Evolutionary conservation across 176 grass and related monocot genomes (phyloP).

Genomic region (Carex parvula): DNA sequence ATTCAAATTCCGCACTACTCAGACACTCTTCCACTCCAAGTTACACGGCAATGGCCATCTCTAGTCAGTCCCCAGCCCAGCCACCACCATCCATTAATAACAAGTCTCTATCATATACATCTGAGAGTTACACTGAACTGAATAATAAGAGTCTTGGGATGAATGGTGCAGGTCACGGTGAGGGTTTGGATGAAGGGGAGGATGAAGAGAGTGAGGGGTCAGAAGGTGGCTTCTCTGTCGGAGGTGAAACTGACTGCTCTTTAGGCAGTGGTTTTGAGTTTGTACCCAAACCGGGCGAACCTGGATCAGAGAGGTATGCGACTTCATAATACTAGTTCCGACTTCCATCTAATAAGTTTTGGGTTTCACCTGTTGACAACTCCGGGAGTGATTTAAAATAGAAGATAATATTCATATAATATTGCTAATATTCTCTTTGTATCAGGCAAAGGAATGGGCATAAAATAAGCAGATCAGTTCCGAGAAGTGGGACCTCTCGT

Average conservation of each 20-base stretch:
- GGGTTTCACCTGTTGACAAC: not conserved
- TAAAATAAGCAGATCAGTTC: slow-evolving; percentile 48
- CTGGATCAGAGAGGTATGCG: slow-evolving; percentile 20
- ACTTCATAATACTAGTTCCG: not conserved
- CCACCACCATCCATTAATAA: not conserved
- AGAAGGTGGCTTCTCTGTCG: slow-evolving; percentile 54
- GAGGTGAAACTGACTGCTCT: slow-evolving; percentile 65
- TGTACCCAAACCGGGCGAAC: slow-evolving; percentile 20
- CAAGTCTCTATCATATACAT: slow-evolving; percentile 8
- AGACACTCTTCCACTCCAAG: slow-evolving; percentile 40
- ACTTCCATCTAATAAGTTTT: not conserved
- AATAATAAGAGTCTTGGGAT: slow-evolving; percentile 33
- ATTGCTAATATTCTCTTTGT: slow-evolving; percentile 12
- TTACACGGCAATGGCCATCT: slow-evolving; percentile 23
- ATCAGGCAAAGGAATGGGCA: slow-evolving; percentile 56
- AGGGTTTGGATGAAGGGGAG: slow-evolving; percentile 39
- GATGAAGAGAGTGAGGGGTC: slow-evolving; percentile 67
- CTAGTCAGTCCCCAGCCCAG: slow-evolving; percentile 31
- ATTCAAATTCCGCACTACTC: slow-evolving; percentile 30
- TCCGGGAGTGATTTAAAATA: not conserved
- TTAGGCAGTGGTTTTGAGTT: slow-evolving; percentile 53
- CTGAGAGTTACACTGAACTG: slow-evolving; percentile 27
- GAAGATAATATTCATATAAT: not conserved
- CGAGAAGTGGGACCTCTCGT: slow-evolving; percentile 49
- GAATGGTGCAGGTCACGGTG: slow-evolving; percentile 26